A percentile compares a stretch with the other conserved stretches of the same genome.
Conservation (phyloP, 2,329 filamentous ascomycete genomes). For the Fusarium xylarioides region DNA sequence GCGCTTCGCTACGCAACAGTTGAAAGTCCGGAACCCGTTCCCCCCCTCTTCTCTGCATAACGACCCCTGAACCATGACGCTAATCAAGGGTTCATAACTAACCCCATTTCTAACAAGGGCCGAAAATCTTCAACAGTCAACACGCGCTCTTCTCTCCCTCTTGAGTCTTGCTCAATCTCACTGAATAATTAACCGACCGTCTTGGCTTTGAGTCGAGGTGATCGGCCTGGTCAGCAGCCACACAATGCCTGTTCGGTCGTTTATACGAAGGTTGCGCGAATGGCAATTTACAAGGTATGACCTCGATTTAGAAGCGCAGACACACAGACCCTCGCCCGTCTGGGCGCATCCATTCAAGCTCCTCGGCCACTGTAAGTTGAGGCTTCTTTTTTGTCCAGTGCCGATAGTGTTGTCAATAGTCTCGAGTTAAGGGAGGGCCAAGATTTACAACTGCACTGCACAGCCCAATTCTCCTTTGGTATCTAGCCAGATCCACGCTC, state of each 20-base stretch:
- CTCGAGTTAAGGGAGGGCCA: background rate
- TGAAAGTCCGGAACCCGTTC: slow-evolving; percentile 4
- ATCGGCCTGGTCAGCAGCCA: background rate
- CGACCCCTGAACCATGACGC: background rate
- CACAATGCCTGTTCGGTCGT: background rate
- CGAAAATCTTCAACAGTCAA: slow-evolving; percentile 4
- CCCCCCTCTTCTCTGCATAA: slow-evolving; percentile 6
- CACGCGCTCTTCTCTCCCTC: background rate
- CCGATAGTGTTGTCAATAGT: slow-evolving; percentile 14
- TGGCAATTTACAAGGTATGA: slow-evolving; percentile 13
- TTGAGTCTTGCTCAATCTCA: background rate
- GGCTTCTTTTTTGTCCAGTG: background rate
- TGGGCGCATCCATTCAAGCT: slow-evolving; percentile 17
- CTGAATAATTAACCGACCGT: background rate
- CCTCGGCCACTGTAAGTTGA: slow-evolving; percentile 9
- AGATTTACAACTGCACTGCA: background rate
- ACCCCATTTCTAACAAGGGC: slow-evolving; percentile 1
- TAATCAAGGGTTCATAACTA: slow-evolving; percentile 9
- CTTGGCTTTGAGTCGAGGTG: background rate
- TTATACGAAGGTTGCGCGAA: slow-evolving; percentile 5
- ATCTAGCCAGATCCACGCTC: background rate
- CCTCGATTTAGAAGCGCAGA: slow-evolving; percentile 26
- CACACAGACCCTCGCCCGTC: background rate
- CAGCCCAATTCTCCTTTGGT: background rate
- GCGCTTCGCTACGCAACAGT: background rate